Evolutionary conservation across 2,329 filamentous ascomycete genomes (phyloP).

Genomic region (Scytalidium sp.): DNA sequence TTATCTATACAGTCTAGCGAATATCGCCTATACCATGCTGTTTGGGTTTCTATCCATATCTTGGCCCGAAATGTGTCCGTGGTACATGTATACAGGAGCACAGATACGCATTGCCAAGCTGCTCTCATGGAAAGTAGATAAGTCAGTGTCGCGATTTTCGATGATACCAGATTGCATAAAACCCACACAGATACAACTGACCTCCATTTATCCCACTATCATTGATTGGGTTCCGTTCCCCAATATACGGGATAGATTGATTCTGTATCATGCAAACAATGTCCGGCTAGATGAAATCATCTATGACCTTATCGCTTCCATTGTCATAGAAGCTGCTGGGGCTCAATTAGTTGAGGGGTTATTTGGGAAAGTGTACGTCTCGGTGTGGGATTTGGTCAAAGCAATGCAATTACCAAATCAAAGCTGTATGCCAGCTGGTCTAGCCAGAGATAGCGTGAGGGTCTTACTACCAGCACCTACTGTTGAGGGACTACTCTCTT

Average conservation of each 20-base stretch:
- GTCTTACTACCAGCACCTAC: neutral
- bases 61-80: neutral
- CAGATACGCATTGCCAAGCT: neutral
- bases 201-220: neutral
- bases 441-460: neutral
- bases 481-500: neutral
- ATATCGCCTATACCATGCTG: neutral
- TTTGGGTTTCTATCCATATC: neutral
- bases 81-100: neutral
- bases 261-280: neutral
- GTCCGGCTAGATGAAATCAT: neutral
- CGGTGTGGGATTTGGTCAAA: neutral
- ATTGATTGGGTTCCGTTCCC: neutral
- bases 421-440: neutral
- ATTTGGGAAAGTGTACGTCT: neutral
- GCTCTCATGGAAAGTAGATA: neutral
- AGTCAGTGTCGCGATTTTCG: neutral
- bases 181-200: neutral
- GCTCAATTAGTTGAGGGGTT: neutral
- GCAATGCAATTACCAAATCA: neutral
- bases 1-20: neutral
- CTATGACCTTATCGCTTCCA: neutral
- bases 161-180: neutral
- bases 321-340: neutral
- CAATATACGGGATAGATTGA: neutral